Conservation (phyloP, 1,284 basidiomycete species). For the Chiua sp. region DNA sequence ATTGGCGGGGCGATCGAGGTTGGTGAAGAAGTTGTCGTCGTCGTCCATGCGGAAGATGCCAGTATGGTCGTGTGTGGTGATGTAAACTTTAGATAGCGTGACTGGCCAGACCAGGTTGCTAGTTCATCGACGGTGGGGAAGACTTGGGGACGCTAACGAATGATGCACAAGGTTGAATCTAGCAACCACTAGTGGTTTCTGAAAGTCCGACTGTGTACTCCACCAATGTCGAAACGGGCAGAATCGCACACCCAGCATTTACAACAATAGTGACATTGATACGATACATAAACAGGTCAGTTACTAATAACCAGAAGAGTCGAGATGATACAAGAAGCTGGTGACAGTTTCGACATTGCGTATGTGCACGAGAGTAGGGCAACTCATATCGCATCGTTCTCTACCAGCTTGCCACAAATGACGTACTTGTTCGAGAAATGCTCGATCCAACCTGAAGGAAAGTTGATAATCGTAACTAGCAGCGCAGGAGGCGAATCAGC, state of each 20-base stretch:
- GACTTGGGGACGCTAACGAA: too few species aligned
- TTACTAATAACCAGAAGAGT: neutral
- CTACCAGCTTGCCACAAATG: conserved; percentile 82
- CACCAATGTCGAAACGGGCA: too few species aligned
- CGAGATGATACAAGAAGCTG: neutral
- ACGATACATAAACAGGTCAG: conserved; percentile 20
- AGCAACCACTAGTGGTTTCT: too few species aligned
- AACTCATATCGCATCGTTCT: conserved; percentile 58
- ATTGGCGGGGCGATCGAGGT: conserved; percentile 21
- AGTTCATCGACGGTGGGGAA: too few species aligned
- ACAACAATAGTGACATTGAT: conserved; percentile 4
- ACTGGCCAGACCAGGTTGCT: neutral
- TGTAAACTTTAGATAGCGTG: neutral
- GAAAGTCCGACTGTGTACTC: too few species aligned
- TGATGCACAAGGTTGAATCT: too few species aligned
- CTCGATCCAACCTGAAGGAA: conserved; percentile 77
- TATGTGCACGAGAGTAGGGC: neutral
- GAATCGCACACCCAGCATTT: neutral
- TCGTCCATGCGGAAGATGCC: conserved; percentile 36
- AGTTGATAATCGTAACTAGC: neutral
- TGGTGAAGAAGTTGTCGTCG: conserved; percentile 35
- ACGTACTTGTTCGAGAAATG: conserved; percentile 91
- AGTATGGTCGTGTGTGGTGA: neutral
- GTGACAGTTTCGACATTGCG: neutral
- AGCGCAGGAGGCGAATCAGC: neutral